Evolutionary conservation across 768 basidiomycete genomes (phyloP).

Genomic region (Boletellus ananiceps): DNA sequence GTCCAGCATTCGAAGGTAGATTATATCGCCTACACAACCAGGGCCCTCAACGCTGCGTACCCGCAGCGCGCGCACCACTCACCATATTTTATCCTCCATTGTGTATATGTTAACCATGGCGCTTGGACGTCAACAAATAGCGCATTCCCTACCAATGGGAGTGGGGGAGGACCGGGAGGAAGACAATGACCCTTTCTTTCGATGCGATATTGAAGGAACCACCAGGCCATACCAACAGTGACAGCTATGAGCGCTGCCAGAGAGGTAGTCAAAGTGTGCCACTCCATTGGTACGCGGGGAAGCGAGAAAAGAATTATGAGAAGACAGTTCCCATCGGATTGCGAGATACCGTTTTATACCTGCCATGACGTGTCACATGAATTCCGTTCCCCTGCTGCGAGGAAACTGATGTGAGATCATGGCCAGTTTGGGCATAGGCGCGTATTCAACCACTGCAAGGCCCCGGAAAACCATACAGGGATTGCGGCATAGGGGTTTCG

Average conservation of each 20-base stretch:
- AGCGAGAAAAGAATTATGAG: too few relatives aligned
- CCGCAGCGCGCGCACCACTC: not conserved
- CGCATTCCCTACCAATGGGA: too few relatives aligned
- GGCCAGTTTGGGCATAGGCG: too few relatives aligned
- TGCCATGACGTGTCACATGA: too few relatives aligned
- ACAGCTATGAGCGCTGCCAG: not conserved
- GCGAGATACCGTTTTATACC: too few relatives aligned
- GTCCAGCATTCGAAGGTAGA: too few relatives aligned
- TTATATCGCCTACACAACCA: not conserved
- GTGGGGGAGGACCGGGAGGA: not conserved
- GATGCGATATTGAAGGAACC: not conserved
- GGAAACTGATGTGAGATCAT: too few relatives aligned
- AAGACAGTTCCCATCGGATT: too few relatives aligned
- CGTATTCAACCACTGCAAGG: too few relatives aligned
- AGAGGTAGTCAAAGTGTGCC: not conserved
- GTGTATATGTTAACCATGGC: conserved; percentile 4
- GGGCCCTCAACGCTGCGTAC: not conserved
- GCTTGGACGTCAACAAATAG: not conserved
- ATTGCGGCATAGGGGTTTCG: too few relatives aligned
- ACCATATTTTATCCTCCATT: conserved; percentile 5
- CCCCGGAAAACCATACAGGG: too few relatives aligned
- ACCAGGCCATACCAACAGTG: not conserved
- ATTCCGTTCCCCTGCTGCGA: too few relatives aligned
- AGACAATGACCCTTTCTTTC: not conserved
- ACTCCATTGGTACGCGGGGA: not conserved